Evolutionary conservation across 495 filamentous ascomycete species (phyloP).

Genomic region (Aspergillus sclerotioniger): DNA sequence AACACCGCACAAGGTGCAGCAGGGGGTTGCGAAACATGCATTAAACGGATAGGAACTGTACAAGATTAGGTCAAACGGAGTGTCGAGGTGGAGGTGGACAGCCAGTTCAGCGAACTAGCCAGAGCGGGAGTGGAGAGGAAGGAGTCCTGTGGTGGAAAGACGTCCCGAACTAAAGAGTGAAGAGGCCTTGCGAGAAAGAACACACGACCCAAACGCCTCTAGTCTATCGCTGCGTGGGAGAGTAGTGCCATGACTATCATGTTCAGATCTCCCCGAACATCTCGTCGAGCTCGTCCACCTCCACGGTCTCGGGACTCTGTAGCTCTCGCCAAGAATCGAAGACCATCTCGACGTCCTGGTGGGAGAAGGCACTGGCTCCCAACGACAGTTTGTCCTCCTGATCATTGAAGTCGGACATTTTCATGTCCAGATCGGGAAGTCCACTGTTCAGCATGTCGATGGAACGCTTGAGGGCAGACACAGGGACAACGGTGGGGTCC

Average conservation of each 20-base stretch:
- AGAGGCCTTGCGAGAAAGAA: neutral
- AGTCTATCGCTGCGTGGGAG: neutral
- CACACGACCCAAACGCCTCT: neutral
- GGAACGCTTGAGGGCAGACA: conserved; percentile 43
- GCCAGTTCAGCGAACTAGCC: neutral
- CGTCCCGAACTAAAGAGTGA: neutral
- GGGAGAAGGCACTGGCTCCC: conserved; percentile 43
- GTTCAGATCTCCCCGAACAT: conserved; percentile 61
- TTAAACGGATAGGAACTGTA: conserved; percentile 30
- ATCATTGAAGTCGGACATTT: conserved; percentile 46
- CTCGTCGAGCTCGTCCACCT: conserved; percentile 89
- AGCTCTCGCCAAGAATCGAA: conserved; percentile 59
- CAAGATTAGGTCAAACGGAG: conserved; percentile 18
- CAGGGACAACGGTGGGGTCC: conserved; percentile 28
- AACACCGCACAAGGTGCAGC: neutral
- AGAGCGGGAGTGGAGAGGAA: conserved; percentile 6
- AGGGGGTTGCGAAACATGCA: conserved; percentile 9
- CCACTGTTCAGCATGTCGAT: conserved; percentile 47
- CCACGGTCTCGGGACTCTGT: conserved; percentile 81
- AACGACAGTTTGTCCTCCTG: conserved; percentile 40
- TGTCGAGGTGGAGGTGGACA: neutral
- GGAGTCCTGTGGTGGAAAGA: neutral
- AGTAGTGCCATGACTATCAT: neutral
- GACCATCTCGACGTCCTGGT: conserved; percentile 35
- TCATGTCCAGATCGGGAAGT: conserved; percentile 44